A percentile compares a stretch with the other conserved stretches of the same genome.
These are phyloP conservation scores for Retiboletus fuscus DNA, from an alignment of 1,284 basidiomycete genomes.

Conservation along the genomic window DNA sequence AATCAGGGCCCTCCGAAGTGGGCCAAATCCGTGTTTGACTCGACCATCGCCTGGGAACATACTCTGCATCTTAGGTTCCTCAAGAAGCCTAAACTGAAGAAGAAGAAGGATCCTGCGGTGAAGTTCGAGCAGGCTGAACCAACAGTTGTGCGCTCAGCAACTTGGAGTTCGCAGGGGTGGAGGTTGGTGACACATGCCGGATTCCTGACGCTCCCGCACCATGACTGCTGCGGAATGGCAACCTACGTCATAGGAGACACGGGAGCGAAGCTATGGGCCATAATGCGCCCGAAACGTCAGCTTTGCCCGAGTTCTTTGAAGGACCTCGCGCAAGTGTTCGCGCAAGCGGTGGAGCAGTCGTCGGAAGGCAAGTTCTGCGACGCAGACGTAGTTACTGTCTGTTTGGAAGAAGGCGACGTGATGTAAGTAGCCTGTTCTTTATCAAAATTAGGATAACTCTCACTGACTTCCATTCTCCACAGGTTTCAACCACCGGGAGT, in stretches of 20 bases:
- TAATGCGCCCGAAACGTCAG: neutral
- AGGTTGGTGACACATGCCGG: slow-evolving; percentile 12
- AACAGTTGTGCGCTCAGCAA: neutral
- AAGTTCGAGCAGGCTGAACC: neutral
- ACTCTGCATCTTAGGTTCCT: neutral
- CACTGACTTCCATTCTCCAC: too few relatives aligned
- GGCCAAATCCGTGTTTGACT: slow-evolving; percentile 11
- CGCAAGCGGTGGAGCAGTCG: neutral
- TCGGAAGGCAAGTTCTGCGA: neutral
- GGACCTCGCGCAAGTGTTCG: neutral
- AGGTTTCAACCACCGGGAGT: neutral
- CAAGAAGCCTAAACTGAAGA: neutral
- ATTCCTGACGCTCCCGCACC: neutral
- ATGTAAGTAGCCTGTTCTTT: neutral
- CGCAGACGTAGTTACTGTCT: neutral
- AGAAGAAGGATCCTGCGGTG: neutral
- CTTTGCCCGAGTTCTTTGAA: neutral
- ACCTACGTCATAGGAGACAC: neutral
- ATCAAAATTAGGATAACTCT: neutral
- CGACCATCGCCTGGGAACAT: slow-evolving; percentile 4
- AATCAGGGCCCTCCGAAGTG: neutral
- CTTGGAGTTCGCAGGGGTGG: slow-evolving; percentile 1
- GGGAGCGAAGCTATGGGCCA: neutral
- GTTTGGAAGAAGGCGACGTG: neutral
- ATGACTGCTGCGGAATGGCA: slow-evolving; percentile 13